Percentiles rank a stretch among this genome's conserved stretches.
Evolutionary conservation across 192 early-diverging fungal species (phyloP).

Genomic region (Entrophospora sp.): DNA sequence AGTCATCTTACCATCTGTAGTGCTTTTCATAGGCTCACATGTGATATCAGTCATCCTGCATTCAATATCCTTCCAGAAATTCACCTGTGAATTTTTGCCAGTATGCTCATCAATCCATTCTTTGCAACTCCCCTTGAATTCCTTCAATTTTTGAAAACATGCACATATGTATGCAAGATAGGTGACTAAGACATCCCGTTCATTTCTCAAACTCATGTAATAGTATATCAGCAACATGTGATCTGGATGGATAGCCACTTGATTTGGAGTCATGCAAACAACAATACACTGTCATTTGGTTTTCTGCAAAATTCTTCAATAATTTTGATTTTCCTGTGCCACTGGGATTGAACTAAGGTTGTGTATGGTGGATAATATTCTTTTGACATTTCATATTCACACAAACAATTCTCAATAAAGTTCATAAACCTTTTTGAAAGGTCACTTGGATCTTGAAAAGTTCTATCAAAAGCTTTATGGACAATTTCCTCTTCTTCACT

Average conservation of each 20-base stretch:
- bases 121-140: background rate
- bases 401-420: background rate
- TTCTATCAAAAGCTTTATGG: background rate
- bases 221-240: background rate
- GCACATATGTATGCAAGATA: conserved; percentile 3
- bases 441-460: background rate
- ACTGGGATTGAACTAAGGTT: conserved; percentile 1
- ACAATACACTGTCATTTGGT: background rate
- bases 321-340: conserved; percentile 1
- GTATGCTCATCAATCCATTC: background rate
- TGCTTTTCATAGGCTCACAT: background rate
- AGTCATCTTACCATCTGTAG: background rate
- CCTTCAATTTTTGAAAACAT: background rate
- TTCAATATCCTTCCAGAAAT: background rate
- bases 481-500: too few species aligned
- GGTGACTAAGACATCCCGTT: background rate
- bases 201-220: background rate
- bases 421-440: background rate
- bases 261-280: background rate
- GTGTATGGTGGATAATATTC: conserved; percentile 2
- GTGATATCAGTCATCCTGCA: background rate
- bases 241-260: background rate
- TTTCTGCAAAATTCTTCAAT: background rate
- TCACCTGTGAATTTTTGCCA: background rate
- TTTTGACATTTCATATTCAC: background rate